Base-by-base conservation (phyloP, 106 monocot species). In the Apostasia ramifera region DNA sequence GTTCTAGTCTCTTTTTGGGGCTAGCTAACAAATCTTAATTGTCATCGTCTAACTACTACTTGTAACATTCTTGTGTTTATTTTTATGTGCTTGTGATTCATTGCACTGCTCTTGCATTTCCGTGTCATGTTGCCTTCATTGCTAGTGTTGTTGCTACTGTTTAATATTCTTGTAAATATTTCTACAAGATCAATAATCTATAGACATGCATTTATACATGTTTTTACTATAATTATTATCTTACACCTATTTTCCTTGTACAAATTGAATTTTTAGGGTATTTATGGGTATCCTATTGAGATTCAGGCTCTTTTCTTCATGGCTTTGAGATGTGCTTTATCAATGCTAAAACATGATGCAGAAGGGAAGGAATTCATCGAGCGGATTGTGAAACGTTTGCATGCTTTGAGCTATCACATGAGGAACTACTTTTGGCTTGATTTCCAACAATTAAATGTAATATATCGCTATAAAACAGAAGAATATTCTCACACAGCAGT, bases 241-340 rank as follows among this genome's bases (percentile, higher is more conserved):
- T 6, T 70, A 15, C 9, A 26, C 26, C 26, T 26, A 26, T 77
- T 61, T 59, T 70, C 40, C 10, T 26, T 63, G 2, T 53, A 14
- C 26, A 64, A 11, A 41, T 46, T 47, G 5, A 71, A 44, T 41
- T 68, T 75, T 57, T 66, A 92, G 88, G 92, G 92, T 54, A 69
- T 92, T 38, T 92, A 92, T 73, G 92, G 92, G 6, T 83, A 92
- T 70, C 88, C 92, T 2, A 92, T 92, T 44, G 92, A 92, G 74
- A 92, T 92, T 44, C 92, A 92, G 72, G 92, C 92, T 55, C 83
- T 88, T 11, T 92, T 92, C 81, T 92, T 88, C 62, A 92, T 92
- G 92, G 82, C 92, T 11, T 64, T 92, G 57, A 75, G 83, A 5
- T 78, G 66, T 63, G 79, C 92, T 48, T 52, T 88, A 3, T 2